Evolutionary conservation across 306 rosid species (phyloP).

Genomic region (Ammopiptanthus mongolicus): DNA sequence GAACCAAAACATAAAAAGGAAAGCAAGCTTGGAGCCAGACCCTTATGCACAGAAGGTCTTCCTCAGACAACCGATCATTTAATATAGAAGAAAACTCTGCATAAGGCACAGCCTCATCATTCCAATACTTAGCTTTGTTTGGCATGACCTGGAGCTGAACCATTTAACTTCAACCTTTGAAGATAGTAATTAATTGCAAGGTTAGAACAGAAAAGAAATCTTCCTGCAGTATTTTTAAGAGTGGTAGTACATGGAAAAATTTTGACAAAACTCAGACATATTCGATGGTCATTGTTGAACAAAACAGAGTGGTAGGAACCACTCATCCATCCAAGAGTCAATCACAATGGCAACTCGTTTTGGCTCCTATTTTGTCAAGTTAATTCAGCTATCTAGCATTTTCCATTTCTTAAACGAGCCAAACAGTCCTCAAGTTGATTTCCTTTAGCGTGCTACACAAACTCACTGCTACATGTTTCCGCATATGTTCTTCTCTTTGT

Average conservation of each 20-base stretch:
- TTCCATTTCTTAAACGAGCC: not conserved
- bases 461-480: not conserved
- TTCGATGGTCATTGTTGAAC: not conserved
- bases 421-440: not conserved
- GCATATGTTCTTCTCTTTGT: slow-evolving; percentile 18
- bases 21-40: not conserved
- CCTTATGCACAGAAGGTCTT: slow-evolving; percentile 13
- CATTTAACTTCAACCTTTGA: slow-evolving; percentile 21
- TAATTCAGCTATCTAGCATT: slow-evolving; percentile 7
- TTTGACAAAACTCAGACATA: slow-evolving; percentile 16
- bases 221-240: not conserved
- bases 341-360: slow-evolving; percentile 6
- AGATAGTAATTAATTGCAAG: not conserved
- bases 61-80: not conserved
- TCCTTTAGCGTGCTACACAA: not conserved
- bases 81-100: slow-evolving; percentile 2
- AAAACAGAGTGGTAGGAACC: not conserved
- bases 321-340: not conserved
- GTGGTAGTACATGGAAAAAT: not conserved
- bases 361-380: slow-evolving; percentile 28
- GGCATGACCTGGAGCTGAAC: not conserved
- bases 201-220: not conserved
- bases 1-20: slow-evolving; percentile 10
- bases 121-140: slow-evolving; percentile 2
- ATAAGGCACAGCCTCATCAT: slow-evolving; percentile 15